These are phyloP conservation scores for Rhizopogon sp. DNA, from an alignment of 768 basidiomycete species.

Conservation along the genomic window DNA sequence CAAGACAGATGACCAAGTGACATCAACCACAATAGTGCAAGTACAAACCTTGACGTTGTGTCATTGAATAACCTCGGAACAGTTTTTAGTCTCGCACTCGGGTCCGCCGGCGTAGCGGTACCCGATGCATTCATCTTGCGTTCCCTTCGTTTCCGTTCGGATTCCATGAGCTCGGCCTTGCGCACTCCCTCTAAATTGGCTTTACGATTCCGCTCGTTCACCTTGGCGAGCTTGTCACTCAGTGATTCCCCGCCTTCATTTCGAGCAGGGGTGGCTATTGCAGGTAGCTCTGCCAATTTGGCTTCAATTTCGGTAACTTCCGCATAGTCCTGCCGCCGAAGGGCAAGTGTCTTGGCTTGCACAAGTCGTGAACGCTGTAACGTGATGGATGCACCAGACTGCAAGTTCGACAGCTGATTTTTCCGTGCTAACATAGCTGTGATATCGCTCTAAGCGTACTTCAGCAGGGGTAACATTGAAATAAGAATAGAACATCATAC, in stretches of 20 bases:
- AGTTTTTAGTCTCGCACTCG: constrained; percentile 65
- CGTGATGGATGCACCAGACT: constrained; percentile 28
- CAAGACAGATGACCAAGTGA: constrained; percentile 6
- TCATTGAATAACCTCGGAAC: constrained; percentile 52
- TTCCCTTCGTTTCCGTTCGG: constrained; percentile 67
- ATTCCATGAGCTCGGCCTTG: constrained; percentile 65
- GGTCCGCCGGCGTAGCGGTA: constrained; percentile 43
- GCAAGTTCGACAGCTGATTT: constrained; percentile 35
- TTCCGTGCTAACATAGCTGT: constrained; percentile 73
- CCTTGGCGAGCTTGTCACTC: constrained; percentile 56
- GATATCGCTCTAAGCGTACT: constrained; percentile 63
- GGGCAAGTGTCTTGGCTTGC: constrained; percentile 69
- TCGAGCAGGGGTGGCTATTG: constrained; percentile 9
- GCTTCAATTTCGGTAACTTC: constrained; percentile 61
- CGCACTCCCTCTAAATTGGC: constrained; percentile 79
- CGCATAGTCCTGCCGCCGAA: constrained; percentile 62
- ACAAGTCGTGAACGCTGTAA: constrained; percentile 64
- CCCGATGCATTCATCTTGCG: constrained; percentile 48
- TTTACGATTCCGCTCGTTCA: constrained; percentile 88
- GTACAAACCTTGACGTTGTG: constrained; percentile 55
- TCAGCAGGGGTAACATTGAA: constrained; percentile 6
- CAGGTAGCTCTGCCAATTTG: constrained; percentile 52
- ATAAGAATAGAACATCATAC: constrained; percentile 33
- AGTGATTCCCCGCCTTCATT: constrained; percentile 27
- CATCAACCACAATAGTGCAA: not conserved